Percentiles rank a stretch among this genome's conserved stretches.
These are phyloP conservation scores for Penicillium coprophilum DNA, from an alignment of 495 filamentous ascomycete genomes.

Conservation along the genomic window DNA sequence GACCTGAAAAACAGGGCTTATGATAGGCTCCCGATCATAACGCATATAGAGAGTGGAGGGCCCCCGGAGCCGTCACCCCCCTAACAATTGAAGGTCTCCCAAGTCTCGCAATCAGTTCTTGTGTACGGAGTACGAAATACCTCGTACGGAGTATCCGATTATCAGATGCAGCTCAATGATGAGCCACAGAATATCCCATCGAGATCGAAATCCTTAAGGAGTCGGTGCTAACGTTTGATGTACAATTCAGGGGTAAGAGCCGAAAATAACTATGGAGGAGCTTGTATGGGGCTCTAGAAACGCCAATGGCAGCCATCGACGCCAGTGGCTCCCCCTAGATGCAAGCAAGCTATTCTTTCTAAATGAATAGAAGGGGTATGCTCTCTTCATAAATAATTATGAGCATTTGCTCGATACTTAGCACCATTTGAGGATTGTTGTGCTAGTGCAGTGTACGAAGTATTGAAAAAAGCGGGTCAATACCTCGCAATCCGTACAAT, in stretches of 20 bases:
- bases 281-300: constrained; percentile 6
- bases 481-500: constrained; percentile 16
- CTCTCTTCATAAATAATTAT: constrained; percentile 7
- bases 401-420: not conserved
- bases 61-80: not conserved
- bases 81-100: not conserved
- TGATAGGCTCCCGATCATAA: not conserved
- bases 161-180: not conserved
- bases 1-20: not conserved
- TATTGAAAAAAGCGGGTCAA: constrained; percentile 19
- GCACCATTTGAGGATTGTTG: constrained; percentile 20
- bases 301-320: constrained; percentile 7
- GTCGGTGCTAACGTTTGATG: not conserved
- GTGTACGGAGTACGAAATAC: too few relatives aligned
- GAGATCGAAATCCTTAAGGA: not conserved
- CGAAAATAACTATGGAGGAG: constrained; percentile 3
- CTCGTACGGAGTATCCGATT: too few relatives aligned
- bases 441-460: constrained; percentile 7
- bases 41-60: not conserved
- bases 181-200: not conserved
- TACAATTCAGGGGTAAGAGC: constrained; percentile 3
- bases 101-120: not conserved
- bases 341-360: not conserved
- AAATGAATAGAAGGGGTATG: not conserved
- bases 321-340: constrained; percentile 3